phyloP scores from a whole-genome alignment of 805 yeast genomes.

The Clavispora santaluciae region DNA sequence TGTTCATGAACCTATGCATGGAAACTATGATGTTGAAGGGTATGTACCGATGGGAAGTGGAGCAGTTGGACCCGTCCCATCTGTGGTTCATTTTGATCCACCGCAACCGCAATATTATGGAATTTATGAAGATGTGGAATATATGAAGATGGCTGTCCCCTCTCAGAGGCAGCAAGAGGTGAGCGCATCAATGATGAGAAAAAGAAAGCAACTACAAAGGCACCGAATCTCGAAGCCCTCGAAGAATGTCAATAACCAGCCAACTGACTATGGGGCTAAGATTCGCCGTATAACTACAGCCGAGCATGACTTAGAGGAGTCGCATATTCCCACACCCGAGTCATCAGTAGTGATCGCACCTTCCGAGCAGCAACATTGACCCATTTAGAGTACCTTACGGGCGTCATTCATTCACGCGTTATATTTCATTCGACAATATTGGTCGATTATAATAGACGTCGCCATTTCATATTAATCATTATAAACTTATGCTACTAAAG shows the following conservation, averaged over 20 bases:
- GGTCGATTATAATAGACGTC: neutral
- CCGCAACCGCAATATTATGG: conserved; percentile 4
- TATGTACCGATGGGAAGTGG: neutral
- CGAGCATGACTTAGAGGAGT: neutral
- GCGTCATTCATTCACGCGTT: no score
- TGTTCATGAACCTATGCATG: neutral
- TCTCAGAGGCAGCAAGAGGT: conserved; percentile 29
- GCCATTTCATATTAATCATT: neutral
- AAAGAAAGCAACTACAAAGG: conserved; percentile 23
- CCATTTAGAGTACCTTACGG: no score
- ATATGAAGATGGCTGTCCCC: conserved; percentile 8
- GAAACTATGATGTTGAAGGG: neutral
- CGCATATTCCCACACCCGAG: conserved; percentile 7
- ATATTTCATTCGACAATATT: no score
- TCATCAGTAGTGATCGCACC: neutral
- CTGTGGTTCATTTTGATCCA: conserved; percentile 5
- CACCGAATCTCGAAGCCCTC: conserved; percentile 10
- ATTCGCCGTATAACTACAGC: conserved; percentile 1
- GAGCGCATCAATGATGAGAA: conserved; percentile 31
- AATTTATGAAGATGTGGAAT: conserved; percentile 9
- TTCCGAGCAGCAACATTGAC: conserved; percentile 1
- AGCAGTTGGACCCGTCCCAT: conserved; percentile 5
- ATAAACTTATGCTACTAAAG: conserved; percentile 23
- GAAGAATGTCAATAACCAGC: neutral
- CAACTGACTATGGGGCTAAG: conserved; percentile 7